Conservation (phyloP, 2,329 filamentous ascomycete species). For the Exophiala bonariae region DNA sequence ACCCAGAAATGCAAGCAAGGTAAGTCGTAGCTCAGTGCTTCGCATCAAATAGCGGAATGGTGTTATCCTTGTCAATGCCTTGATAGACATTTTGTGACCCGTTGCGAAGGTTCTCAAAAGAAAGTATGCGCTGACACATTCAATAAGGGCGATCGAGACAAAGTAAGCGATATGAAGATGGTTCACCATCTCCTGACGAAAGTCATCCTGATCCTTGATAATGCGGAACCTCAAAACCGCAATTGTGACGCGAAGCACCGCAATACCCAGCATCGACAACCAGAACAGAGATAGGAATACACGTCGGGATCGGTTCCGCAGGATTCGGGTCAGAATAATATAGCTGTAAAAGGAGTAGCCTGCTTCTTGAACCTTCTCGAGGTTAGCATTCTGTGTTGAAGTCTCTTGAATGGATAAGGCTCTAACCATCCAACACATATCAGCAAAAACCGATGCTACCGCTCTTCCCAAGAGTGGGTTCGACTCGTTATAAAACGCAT, state of each 20-base stretch:
- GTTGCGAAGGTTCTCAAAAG: background rate
- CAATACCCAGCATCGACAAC: background rate
- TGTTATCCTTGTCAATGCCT: background rate
- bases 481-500: background rate
- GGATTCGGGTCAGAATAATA: background rate
- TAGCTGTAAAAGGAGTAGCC: constrained; percentile 1
- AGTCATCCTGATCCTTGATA: background rate
- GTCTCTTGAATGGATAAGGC: background rate
- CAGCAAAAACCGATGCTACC: background rate
- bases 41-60: background rate
- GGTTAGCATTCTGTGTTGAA: background rate
- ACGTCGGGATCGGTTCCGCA: background rate
- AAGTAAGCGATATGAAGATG: background rate
- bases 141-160: background rate
- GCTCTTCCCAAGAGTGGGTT: background rate
- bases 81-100: background rate
- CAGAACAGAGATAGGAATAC: background rate
- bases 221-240: background rate
- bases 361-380: background rate
- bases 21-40: background rate
- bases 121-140: background rate
- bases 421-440: background rate
- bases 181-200: background rate
- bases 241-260: background rate
- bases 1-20: background rate